These are phyloP conservation scores for Tricholoma terreum DNA, from an alignment of 768 basidiomycete species.

Conservation along the genomic window DNA sequence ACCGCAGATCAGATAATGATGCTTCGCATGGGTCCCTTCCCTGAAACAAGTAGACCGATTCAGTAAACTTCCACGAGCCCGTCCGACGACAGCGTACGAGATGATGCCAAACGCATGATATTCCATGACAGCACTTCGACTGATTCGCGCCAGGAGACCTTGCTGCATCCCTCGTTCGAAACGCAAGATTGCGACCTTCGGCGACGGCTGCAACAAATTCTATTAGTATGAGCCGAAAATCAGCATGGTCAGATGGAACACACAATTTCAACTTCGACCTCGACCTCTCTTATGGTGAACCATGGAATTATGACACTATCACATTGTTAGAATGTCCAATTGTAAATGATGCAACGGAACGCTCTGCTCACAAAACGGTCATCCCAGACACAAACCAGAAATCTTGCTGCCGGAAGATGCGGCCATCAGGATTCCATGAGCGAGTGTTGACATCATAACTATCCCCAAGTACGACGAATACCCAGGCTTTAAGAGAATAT, in stretches of 20 bases:
- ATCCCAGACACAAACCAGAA: slow-evolving; percentile 76
- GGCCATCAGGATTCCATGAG: slow-evolving; percentile 55
- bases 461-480: slow-evolving; percentile 20
- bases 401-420: slow-evolving; percentile 64
- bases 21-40: slow-evolving; percentile 68
- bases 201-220: slow-evolving; percentile 54
- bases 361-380: slow-evolving; percentile 59
- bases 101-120: slow-evolving; percentile 82
- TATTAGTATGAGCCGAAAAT: slow-evolving; percentile 8
- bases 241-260: slow-evolving; percentile 21
- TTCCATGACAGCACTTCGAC: slow-evolving; percentile 71
- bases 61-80: slow-evolving; percentile 18
- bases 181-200: slow-evolving; percentile 75
- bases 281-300: slow-evolving; percentile 71
- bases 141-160: slow-evolving; percentile 71
- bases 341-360: background rate
- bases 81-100: slow-evolving; percentile 38
- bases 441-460: slow-evolving; percentile 54
- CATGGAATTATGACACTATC: slow-evolving; percentile 68
- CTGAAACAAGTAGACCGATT: slow-evolving; percentile 30
- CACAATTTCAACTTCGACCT: slow-evolving; percentile 73
- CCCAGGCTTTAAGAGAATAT: background rate
- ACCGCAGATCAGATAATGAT: slow-evolving; percentile 80
- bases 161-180: slow-evolving; percentile 86
- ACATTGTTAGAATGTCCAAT: slow-evolving; percentile 1